Evolutionary conservation across 805 yeast genomes (phyloP).

Genomic region (Starmerella roubikii): DNA sequence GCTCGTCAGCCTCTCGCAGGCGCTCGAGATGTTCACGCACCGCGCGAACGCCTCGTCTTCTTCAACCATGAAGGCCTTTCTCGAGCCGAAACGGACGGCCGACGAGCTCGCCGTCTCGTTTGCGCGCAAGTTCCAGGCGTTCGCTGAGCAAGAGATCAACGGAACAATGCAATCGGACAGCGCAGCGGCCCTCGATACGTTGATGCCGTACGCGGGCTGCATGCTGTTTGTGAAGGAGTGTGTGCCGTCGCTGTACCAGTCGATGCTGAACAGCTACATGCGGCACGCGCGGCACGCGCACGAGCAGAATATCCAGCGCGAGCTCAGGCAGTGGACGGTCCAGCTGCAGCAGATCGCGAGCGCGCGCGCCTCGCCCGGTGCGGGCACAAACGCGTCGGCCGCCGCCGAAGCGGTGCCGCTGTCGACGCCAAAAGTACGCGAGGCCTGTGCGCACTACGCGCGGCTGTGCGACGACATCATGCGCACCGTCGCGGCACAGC

Average conservation of each 20-base stretch:
- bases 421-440: not conserved
- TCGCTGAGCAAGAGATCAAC: not conserved
- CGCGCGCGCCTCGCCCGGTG: not conserved
- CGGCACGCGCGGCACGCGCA: slow-evolving; percentile 27
- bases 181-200: slow-evolving; percentile 14
- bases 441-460: not conserved
- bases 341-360: slow-evolving; percentile 9
- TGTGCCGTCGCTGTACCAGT: slow-evolving; percentile 35
- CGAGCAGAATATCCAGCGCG: slow-evolving; percentile 24
- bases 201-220: slow-evolving; percentile 34
- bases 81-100: slow-evolving; percentile 7
- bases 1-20: slow-evolving; percentile 44
- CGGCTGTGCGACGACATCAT: slow-evolving; percentile 5
- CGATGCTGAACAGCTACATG: slow-evolving; percentile 34
- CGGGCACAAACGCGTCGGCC: not conserved
- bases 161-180: slow-evolving; percentile 8
- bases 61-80: slow-evolving; percentile 7
- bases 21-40: slow-evolving; percentile 36
- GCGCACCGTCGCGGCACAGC: slow-evolving; percentile 29
- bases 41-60: slow-evolving; percentile 4
- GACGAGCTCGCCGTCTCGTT: slow-evolving; percentile 21
- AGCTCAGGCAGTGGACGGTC: slow-evolving; percentile 24
- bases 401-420: not conserved
- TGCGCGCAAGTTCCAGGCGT: slow-evolving; percentile 29
- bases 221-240: slow-evolving; percentile 47